phyloP scores from a whole-genome alignment of 2,329 filamentous ascomycete genomes.

The Colletotrichum cereale region DNA sequence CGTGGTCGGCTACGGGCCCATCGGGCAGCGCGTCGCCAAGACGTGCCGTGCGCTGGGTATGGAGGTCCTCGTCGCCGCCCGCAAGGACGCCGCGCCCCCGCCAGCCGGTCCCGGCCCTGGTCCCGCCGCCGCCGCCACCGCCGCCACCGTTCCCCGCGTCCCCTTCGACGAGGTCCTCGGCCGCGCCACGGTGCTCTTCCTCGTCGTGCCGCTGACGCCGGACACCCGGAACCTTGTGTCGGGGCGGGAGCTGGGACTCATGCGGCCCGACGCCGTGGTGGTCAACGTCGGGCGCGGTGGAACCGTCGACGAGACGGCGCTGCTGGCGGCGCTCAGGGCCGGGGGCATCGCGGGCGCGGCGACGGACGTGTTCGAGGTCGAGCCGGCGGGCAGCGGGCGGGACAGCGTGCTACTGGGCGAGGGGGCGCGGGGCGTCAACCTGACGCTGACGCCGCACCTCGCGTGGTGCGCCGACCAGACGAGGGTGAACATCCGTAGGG shows the following conservation, averaged over 20 bases:
- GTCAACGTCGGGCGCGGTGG: constrained; percentile 50
- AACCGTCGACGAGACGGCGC: constrained; percentile 51
- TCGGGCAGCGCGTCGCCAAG: constrained; percentile 44
- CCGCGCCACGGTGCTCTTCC: constrained; percentile 44
- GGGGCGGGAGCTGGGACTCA: constrained; percentile 35
- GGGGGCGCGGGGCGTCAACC: constrained; percentile 43
- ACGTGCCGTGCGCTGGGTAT: constrained; percentile 44
- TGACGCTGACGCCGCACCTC: constrained; percentile 50
- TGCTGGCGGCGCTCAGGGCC: constrained; percentile 47
- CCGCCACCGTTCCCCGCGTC: constrained; percentile 15
- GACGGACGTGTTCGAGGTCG: constrained; percentile 50
- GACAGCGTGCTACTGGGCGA: constrained; percentile 38
- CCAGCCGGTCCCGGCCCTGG: background rate
- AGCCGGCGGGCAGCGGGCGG: constrained; percentile 40
- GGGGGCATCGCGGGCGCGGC: constrained; percentile 51
- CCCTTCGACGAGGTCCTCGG: constrained; percentile 43
- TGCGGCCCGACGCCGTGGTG: constrained; percentile 44
- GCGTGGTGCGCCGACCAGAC: constrained; percentile 42
- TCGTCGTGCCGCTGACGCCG: constrained; percentile 44
- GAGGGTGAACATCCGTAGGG: constrained; percentile 34
- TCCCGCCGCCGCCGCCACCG: background rate
- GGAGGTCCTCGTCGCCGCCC: constrained; percentile 43
- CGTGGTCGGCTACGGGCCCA: constrained; percentile 46
- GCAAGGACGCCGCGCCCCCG: constrained; percentile 37
- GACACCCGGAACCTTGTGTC: constrained; percentile 43